Base-by-base conservation (phyloP, 2,329 filamentous ascomycete species). In the Nigrospora oryzae region DNA sequence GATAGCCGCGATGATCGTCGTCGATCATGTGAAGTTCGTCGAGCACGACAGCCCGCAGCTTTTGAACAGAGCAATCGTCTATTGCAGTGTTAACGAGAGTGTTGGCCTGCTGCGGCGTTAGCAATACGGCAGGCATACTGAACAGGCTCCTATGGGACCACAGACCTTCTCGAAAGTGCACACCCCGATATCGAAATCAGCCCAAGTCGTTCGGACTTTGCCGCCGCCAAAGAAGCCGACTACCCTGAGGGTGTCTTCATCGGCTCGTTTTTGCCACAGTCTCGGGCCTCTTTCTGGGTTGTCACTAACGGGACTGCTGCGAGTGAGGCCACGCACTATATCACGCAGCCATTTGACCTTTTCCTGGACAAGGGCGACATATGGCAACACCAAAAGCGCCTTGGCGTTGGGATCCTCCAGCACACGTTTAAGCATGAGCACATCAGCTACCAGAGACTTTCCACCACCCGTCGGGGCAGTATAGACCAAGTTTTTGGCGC, bases 21-120 rank as follows among this genome's bases (percentile, higher is more conserved):
- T 88, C 82, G 38, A 89, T 72, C 84, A 90, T 89, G 58, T 90
- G 86, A n/a, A 89, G 66, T 58, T 90, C 86, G 54, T 90, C 86
- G 32, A 89, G 68, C 13, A 89, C 83, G 15, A 89, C 77, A 11
- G 81, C 69, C 39, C 75, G 77, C 37, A 90, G 65, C 16, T 79
- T 72, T n/a, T 71, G 67, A 47, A 88, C 74, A 4, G 72, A 78
- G 56, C 76, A 79, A 50, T 89, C 83, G 49, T 86, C 81, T 51
- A 89, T 86, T 13, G 84, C 82, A 17, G 75, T 68, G 53, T 90
- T 89, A 28, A 89, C 73, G 35, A 90, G 71, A 11, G 81, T 75
- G 55, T 89, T 90, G 44, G 85, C 85, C 23, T 28, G 23, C 23
- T 28, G 23, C 23, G 8, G 23, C 23, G 10, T 83, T 87, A 28